Evolutionary conservation across 352 stramenopile species (phyloP), one percentile per base, ranked within the genome.

Genomic region (Stramenopiles sp.): DNA sequence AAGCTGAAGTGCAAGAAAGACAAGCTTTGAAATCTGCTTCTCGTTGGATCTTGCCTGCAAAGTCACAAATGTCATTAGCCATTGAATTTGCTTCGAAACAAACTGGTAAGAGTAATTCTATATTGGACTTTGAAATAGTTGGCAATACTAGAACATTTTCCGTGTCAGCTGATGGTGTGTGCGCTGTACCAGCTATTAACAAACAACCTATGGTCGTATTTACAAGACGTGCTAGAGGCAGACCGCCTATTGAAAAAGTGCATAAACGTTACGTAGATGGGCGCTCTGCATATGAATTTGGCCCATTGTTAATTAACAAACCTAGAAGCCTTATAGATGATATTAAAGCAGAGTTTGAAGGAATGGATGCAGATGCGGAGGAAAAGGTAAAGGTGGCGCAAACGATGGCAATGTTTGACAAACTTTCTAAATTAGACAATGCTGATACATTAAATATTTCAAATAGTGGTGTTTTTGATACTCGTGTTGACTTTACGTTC

Each of bases 191-290:
- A n/a, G 88, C 86, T 20, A 95, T 97, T 80, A 96, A 96, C 82
- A 87, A 81, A 31, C 92, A 97, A 78, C 92, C 92, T 6, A 85
- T 91, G 43, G 97, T 96, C 80, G 89, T 97, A 0, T 97, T 97
- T 80, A 97, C 97, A 92, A 89, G 87, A 63, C 88, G 93, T 13
- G 83, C 83, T 85, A 6, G 78, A 53, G 0, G 82, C 63, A 32
- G 69, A 31, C 31, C 79, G n/a, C 1, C 80, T 78, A 0, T 0
- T 0, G 89, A 92, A 29, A 79, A 83, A 1, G 86, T 94, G 20
- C 84, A 89, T 1, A 97, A 97, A 79, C 92, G 94, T n/a, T 97
- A 92, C 76, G 89, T 97, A 0, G 79, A 93, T 0, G 90, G 89
- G 0, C 89, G 86, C 73, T 90, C 90, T 65, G 84, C 89, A 78